Evolutionary conservation across 768 basidiomycete species (phyloP).

Genomic region (Auricularia heimuer): DNA sequence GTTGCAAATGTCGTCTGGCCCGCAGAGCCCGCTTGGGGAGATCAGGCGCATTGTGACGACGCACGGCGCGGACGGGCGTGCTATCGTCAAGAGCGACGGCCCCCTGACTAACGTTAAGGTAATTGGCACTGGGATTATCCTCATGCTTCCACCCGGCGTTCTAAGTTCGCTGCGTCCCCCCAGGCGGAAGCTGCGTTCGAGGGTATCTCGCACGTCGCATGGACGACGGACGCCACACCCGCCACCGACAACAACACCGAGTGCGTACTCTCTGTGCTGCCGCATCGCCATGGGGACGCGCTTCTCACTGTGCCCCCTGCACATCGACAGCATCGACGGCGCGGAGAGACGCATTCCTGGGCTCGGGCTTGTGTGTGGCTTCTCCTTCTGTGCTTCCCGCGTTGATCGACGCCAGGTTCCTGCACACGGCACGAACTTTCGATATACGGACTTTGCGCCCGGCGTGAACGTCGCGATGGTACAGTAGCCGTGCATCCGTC

Average conservation of each 20-base stretch:
- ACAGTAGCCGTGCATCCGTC: slow-evolving; percentile 6
- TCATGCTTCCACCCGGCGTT: background rate
- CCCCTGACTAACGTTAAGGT: slow-evolving; percentile 16
- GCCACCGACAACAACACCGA: slow-evolving; percentile 43
- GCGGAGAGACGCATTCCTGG: slow-evolving; percentile 32
- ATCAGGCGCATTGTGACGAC: slow-evolving; percentile 41
- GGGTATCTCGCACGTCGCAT: slow-evolving; percentile 29
- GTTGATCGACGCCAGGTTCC: background rate
- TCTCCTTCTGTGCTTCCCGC: background rate
- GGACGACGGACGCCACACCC: slow-evolving; percentile 42
- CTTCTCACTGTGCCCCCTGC: background rate
- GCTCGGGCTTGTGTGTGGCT: slow-evolving; percentile 30
- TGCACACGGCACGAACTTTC: slow-evolving; percentile 35
- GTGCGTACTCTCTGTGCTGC: slow-evolving; percentile 17
- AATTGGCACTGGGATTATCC: background rate
- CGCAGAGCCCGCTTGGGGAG: slow-evolving; percentile 20
- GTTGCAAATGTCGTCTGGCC: background rate
- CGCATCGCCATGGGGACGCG: no score
- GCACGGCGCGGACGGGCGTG: slow-evolving; percentile 34
- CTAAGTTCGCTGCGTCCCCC: background rate
- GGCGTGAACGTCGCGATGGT: slow-evolving; percentile 43
- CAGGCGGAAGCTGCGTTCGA: background rate
- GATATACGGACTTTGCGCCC: slow-evolving; percentile 46
- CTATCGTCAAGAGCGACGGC: slow-evolving; percentile 30
- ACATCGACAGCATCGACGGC: slow-evolving; percentile 38